Base-by-base conservation (phyloP, 495 filamentous ascomycete genomes). In the Penicillium odoratum region DNA sequence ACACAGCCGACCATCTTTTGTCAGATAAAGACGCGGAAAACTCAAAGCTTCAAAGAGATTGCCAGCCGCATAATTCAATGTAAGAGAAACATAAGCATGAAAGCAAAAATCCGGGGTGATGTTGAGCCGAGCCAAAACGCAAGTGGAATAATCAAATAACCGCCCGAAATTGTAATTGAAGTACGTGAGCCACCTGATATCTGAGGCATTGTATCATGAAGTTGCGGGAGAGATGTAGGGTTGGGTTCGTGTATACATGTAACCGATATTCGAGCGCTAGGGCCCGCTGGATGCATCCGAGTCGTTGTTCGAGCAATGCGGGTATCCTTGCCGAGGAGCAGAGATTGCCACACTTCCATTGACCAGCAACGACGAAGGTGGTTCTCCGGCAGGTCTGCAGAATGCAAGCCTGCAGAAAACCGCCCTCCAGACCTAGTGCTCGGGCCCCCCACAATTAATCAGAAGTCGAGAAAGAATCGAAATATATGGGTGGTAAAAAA, bases 1-100 rank as follows among this genome's bases (percentile, higher is more conserved):
- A 71, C 60, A 71, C 57, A 68, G 56, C 64, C 66, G 58, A 69
- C 64, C 63, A 55, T 65, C 46, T 68, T 68, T 65, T 65, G 61
- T 59, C 60, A 63, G 42, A 42, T 43, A 53, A 66, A 62, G 16
- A 34, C n/a, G 48, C 42, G 29, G 56, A 44, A 60, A 62, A 58
- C 31, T 31, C 50, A 36, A 34, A 47, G 50, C 50, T 43, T 44
- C 3, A 51, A 61, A 55, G 55, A 65, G 50, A 62, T 64, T 66
- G 63, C 61, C 66, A 58, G 64, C 66, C 66, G 48, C 51, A 47
- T 40, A 55, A 70, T 65, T 60, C 66, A 60, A 54, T 58, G 56
- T 57, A 52, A 45, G 67, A 59, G 57, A 62, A 63, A 60, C 52
- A 68, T 63, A 58, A 38, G 29, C 62, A 60, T 66, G 59, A 61